Percentiles rank a stretch among this genome's conserved stretches.
Evolutionary conservation across 1,139 yeast species (phyloP).

Genomic region (Zygoascus meyerae): DNA sequence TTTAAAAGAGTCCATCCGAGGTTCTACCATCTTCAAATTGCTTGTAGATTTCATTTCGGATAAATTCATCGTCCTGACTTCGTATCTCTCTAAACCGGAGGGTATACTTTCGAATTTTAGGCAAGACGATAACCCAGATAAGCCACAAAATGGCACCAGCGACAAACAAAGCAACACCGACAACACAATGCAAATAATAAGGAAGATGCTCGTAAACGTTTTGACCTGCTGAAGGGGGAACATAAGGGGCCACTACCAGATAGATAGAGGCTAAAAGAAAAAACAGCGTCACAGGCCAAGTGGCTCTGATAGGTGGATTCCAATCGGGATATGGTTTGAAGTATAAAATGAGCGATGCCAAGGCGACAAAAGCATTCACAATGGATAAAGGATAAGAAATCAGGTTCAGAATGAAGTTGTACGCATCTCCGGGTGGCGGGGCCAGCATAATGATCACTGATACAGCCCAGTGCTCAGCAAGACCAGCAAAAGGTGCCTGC

Average conservation of each 20-base stretch:
- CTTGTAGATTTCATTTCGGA: conserved; percentile 52
- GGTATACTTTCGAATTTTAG: conserved; percentile 52
- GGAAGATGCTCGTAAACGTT: conserved; percentile 62
- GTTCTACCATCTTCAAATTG: conserved; percentile 2
- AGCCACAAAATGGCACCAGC: conserved; percentile 69
- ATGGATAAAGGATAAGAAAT: conserved; percentile 72
- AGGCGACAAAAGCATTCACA: conserved; percentile 67
- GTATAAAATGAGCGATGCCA: conserved; percentile 63
- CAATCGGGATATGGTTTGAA: conserved; percentile 49
- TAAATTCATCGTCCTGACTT: conserved; percentile 64
- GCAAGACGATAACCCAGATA: conserved; percentile 58
- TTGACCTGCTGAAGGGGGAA: conserved; percentile 65
- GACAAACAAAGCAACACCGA: conserved; percentile 72
- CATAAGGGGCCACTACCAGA: conserved; percentile 71
- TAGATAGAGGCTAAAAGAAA: conserved; percentile 66
- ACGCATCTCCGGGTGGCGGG: conserved; percentile 75
- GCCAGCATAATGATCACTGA: conserved; percentile 51
- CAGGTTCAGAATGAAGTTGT: conserved; percentile 65
- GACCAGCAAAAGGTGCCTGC: conserved; percentile 50
- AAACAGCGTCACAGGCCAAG: conserved; percentile 56
- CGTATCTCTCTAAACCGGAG: conserved; percentile 50
- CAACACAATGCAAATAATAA: conserved; percentile 77
- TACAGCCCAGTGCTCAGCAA: conserved; percentile 49
- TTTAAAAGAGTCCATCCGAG: conserved; percentile 2
- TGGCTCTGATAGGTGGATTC: conserved; percentile 72